Percentiles rank a stretch among this genome's conserved stretches.
Conservation (phyloP, 164 flowering plant genomes). For the Nymphaea colorata region DNA sequence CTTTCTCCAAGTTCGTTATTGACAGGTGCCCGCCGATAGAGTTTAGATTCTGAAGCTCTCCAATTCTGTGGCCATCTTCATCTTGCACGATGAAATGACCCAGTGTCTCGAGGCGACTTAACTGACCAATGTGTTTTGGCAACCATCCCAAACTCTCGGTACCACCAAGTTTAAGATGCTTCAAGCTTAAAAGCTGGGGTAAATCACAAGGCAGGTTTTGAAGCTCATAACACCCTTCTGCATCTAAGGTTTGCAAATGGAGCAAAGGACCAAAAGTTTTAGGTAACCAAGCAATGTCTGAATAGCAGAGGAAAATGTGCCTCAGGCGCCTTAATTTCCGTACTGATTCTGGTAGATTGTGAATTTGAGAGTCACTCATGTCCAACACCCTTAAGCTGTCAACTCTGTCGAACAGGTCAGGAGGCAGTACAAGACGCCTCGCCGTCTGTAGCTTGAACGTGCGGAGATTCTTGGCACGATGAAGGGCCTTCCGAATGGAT, state of each 20-base stretch:
- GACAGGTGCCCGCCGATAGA: not conserved
- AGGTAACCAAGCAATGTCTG: slow-evolving; percentile 5
- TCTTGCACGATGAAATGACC: not conserved
- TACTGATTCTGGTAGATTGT: slow-evolving; percentile 1
- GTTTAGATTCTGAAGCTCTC: not conserved
- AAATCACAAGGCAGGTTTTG: slow-evolving; percentile 9
- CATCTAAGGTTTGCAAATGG: slow-evolving; percentile 22
- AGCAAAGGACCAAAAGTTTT: slow-evolving; percentile 10
- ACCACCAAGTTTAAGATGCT: slow-evolving; percentile 11
- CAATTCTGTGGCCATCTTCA: not conserved
- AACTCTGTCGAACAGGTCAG: not conserved
- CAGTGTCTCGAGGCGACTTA: not conserved
- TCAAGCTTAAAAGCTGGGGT: slow-evolving; percentile 10
- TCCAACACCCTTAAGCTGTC: slow-evolving; percentile 5
- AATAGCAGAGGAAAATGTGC: slow-evolving; percentile 2
- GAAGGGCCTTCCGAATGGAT: not conserved
- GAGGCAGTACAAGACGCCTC: not conserved
- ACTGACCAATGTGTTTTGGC: not conserved
- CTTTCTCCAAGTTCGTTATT: not conserved
- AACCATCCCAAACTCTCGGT: not conserved
- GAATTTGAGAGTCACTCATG: not conserved
- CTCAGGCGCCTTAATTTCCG: slow-evolving; percentile 1
- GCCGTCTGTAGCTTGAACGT: not conserved
- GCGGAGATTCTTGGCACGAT: not conserved
- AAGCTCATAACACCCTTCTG: slow-evolving; percentile 11